Evolutionary conservation across 805 yeast genomes (phyloP).

Genomic region (Jamesozyma hellenica): DNA sequence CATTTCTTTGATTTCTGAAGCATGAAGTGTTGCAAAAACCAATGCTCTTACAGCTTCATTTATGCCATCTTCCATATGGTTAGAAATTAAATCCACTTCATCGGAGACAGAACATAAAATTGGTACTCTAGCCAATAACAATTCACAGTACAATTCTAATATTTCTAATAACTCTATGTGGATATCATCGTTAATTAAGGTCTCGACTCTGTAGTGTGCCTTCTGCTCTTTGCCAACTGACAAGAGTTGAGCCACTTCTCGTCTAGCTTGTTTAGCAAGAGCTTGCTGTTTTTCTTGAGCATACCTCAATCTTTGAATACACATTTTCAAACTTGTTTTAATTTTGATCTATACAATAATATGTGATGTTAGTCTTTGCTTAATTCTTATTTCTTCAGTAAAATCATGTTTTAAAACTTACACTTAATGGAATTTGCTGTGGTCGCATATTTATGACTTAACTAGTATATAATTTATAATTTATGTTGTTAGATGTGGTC

Average conservation of each 20-base stretch:
- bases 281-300: slow-evolving; percentile 69
- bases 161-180: slow-evolving; percentile 69
- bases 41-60: slow-evolving; percentile 67
- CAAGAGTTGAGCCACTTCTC: slow-evolving; percentile 61
- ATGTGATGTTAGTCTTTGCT: neutral
- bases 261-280: slow-evolving; percentile 60
- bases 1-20: slow-evolving; percentile 65
- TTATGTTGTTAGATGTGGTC: no score
- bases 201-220: slow-evolving; percentile 76
- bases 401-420: slow-evolving; percentile 6
- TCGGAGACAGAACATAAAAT: slow-evolving; percentile 39
- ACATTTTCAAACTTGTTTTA: slow-evolving; percentile 42
- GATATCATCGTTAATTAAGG: slow-evolving; percentile 72
- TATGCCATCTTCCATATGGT: slow-evolving; percentile 35
- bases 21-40: slow-evolving; percentile 57
- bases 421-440: slow-evolving; percentile 16
- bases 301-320: slow-evolving; percentile 58
- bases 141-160: slow-evolving; percentile 73
- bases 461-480: no score
- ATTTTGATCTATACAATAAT: slow-evolving; percentile 17
- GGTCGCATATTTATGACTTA: slow-evolving; percentile 1
- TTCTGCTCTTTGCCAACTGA: slow-evolving; percentile 66
- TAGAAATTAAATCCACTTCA: slow-evolving; percentile 25
- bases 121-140: slow-evolving; percentile 63
- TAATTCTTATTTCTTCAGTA: no score